phyloP scores from a whole-genome alignment of 306 rosid genomes.

The Cucurbita argyrosperma region DNA sequence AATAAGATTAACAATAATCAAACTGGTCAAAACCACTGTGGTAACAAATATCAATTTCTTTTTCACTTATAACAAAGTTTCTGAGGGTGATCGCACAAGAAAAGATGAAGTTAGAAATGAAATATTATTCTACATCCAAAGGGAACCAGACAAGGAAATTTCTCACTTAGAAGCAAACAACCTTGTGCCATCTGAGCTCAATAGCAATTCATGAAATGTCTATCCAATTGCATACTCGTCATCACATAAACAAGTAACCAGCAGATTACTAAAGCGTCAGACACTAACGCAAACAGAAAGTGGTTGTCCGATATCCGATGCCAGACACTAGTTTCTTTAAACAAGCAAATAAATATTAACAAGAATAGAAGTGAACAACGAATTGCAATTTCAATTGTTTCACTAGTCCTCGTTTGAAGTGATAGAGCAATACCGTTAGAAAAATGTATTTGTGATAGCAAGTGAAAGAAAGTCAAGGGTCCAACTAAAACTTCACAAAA shows the following conservation, averaged over 20 bases:
- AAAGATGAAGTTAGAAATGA: not conserved
- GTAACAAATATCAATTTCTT: not conserved
- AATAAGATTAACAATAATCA: conserved; percentile 2
- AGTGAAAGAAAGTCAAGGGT: not conserved
- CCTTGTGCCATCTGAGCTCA: not conserved
- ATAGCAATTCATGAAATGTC: not conserved
- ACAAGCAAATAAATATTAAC: not conserved
- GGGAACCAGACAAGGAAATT: not conserved
- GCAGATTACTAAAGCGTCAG: not conserved
- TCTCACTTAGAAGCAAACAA: not conserved
- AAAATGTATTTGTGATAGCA: not conserved
- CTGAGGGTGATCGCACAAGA: not conserved
- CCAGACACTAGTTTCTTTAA: not conserved
- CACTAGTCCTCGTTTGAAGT: not conserved
- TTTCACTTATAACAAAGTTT: not conserved
- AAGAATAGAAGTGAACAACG: not conserved
- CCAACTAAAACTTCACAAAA: not conserved
- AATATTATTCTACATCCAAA: not conserved
- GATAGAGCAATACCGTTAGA: not conserved
- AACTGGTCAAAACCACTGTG: not conserved
- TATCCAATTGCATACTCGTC: not conserved
- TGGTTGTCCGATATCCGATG: not conserved
- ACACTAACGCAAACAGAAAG: not conserved
- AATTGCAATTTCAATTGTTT: not conserved
- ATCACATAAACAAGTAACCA: not conserved